A percentile compares a stretch with the other conserved stretches of the same genome.
phyloP scores from a whole-genome alignment of 1,284 basidiomycete species.

The Moesziomyces globuligerus region DNA sequence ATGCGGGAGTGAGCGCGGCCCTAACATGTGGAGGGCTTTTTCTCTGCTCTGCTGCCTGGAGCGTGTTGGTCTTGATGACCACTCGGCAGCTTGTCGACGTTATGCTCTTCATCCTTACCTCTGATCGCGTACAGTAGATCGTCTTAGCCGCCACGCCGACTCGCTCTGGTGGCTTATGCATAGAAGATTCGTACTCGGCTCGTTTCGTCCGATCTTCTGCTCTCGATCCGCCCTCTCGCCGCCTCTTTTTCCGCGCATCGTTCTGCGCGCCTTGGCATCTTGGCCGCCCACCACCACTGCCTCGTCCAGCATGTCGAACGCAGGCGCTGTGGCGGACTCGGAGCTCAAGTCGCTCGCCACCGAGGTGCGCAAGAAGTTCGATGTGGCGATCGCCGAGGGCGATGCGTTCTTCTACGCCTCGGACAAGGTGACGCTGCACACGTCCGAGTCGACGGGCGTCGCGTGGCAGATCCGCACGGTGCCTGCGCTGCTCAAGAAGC shows the following conservation, averaged over 20 bases:
- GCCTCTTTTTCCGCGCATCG: not conserved
- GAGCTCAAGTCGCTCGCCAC: conserved; percentile 39
- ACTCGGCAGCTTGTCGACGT: not conserved
- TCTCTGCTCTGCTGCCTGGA: no score
- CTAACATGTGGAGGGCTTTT: conserved; percentile 20
- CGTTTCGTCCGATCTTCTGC: not conserved
- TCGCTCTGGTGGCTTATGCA: not conserved
- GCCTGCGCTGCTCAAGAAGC: conserved; percentile 61
- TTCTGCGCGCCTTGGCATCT: not conserved
- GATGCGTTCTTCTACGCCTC: conserved; percentile 64
- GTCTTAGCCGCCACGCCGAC: not conserved
- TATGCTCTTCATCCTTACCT: not conserved
- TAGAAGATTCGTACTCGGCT: not conserved
- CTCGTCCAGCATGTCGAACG: conserved; percentile 8
- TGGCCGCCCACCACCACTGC: not conserved
- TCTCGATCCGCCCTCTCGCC: not conserved
- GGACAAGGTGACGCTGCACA: conserved; percentile 34
- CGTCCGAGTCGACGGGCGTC: conserved; percentile 9
- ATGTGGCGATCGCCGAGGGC: conserved; percentile 40
- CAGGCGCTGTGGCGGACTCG: conserved; percentile 10
- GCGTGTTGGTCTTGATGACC: conserved; percentile 5
- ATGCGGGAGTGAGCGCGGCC: not conserved
- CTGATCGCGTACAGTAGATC: not conserved
- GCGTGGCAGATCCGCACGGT: conserved; percentile 61
- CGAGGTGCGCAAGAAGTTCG: conserved; percentile 48